These are phyloP conservation scores for Pythium sp. DNA, from an alignment of 352 stramenopile species.

Conservation along the genomic window DNA sequence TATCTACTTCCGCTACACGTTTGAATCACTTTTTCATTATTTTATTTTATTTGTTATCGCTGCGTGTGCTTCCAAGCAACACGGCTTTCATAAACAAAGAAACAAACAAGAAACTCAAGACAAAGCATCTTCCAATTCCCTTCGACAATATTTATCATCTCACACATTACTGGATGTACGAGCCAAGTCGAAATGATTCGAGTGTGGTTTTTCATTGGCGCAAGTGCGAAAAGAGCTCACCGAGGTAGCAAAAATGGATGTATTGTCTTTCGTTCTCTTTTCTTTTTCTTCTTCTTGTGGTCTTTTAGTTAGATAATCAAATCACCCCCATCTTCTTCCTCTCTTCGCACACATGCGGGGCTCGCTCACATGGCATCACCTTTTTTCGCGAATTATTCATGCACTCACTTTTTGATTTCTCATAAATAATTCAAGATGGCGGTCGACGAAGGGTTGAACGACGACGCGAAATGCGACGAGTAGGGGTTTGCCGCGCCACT, in stretches of 20 bases:
- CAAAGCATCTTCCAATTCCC: neutral
- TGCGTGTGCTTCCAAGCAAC: neutral
- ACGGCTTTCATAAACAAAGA: neutral
- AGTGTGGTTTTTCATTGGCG: no score
- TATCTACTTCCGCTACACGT: constrained; percentile 2
- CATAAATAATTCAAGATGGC: constrained; percentile 71
- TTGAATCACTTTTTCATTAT: constrained; percentile 6
- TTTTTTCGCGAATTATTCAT: constrained; percentile 10
- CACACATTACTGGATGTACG: no score
- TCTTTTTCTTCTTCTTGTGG: neutral
- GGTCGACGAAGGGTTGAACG: constrained; percentile 20
- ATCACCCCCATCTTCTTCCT: neutral
- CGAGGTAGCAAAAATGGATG: neutral
- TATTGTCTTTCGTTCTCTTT: neutral
- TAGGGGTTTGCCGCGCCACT: neutral
- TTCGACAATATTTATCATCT: neutral
- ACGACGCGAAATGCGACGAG: neutral
- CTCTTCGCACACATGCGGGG: neutral
- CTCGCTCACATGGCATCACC: neutral
- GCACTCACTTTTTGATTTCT: constrained; percentile 18
- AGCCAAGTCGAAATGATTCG: no score
- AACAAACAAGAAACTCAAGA: neutral
- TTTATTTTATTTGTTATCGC: constrained; percentile 4
- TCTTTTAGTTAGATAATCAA: neutral
- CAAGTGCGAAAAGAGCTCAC: neutral